Base-by-base conservation (phyloP, 2,329 filamentous ascomycete species). In the Penicillium occitanis region DNA sequence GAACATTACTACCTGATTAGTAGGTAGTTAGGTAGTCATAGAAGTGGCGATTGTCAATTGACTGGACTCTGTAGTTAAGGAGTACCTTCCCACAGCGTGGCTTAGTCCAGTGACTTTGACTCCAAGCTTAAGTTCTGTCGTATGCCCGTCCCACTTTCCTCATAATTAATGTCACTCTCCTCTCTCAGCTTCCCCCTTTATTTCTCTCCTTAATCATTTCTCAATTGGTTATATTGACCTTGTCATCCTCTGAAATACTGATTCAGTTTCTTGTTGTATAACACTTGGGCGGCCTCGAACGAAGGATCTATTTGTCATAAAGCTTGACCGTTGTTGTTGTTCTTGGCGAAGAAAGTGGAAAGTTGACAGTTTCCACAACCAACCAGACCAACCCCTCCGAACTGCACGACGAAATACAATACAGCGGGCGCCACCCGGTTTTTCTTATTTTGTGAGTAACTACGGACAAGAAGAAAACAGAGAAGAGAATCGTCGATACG, bases 121-220 rank as follows among this genome's bases (percentile, higher is more conserved):
- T 57, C 53, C 53, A 40, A 35, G 53, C 33, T 57, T 22, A 55
- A n/a, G 33, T 37, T 57, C 33, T 57, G 53, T 57, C 19, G 53
- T 40, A 35, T 57, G 30, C 53, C n/a, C 53, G 53, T 57, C 53
- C 53, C 53, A 57, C 53, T 57, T 57, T 57, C 53, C 53, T 37
- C n/a, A 40, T 51, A 51, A 30, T 30, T 51, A 51, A 51, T 51
- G 22, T 28, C 48, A 51, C 48, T 51, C n/a, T 40, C 53, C 8
- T 8, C 51, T 25, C 30, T 37, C 33, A 7, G 19, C 33, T 42
- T 46, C 19, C 46, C 59, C 59, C 14, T 48, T 37, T 35, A 22
- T n/a, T 14, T 60, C n/a, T n/a, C 40, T 48, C 40, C 40, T 33
- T 13, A 28, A n/a, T 61, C 50, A 53, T 33, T 50, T 14, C 5